These are phyloP conservation scores for Torulaspora delbrueckii DNA, from an alignment of 805 yeast genomes.

Conservation along the genomic window DNA sequence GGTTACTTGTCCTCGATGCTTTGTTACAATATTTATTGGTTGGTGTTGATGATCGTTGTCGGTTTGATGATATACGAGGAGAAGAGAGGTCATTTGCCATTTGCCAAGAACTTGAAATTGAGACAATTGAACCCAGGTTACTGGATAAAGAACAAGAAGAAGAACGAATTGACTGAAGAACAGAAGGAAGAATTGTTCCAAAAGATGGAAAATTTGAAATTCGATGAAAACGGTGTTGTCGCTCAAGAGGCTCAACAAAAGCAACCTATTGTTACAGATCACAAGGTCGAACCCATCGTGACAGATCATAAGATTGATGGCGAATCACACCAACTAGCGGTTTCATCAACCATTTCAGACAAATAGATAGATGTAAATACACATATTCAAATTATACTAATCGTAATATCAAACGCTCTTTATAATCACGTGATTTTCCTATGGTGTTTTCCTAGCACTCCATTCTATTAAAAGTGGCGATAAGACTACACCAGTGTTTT, in stretches of 20 bases:
- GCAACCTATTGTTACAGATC: not conserved
- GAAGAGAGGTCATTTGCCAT: conserved; percentile 75
- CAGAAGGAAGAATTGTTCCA: conserved; percentile 51
- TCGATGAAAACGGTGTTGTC: conserved; percentile 36
- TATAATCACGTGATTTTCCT: not conserved
- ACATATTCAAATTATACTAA: not conserved
- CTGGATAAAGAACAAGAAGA: conserved; percentile 63
- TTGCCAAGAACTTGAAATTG: conserved; percentile 45
- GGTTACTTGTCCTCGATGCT: conserved; percentile 91
- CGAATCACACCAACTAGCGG: not conserved
- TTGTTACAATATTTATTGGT: conserved; percentile 87
- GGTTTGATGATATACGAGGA: conserved; percentile 74
- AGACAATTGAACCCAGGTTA: conserved; percentile 66
- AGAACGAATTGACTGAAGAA: conserved; percentile 48
- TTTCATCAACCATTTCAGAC: not conserved
- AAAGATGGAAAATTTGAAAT: conserved; percentile 38
- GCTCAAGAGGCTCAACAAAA: not conserved
- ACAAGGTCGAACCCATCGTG: not conserved
- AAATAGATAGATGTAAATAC: not conserved
- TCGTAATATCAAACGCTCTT: not conserved
- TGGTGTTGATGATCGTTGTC: conserved; percentile 52
- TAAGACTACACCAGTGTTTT: not conserved
- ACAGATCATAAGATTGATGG: not conserved
- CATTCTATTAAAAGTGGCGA: not conserved
- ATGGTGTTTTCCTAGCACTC: not conserved